phyloP scores from a whole-genome alignment of 1,284 basidiomycete species.

The Ceratobasidium sp. region DNA sequence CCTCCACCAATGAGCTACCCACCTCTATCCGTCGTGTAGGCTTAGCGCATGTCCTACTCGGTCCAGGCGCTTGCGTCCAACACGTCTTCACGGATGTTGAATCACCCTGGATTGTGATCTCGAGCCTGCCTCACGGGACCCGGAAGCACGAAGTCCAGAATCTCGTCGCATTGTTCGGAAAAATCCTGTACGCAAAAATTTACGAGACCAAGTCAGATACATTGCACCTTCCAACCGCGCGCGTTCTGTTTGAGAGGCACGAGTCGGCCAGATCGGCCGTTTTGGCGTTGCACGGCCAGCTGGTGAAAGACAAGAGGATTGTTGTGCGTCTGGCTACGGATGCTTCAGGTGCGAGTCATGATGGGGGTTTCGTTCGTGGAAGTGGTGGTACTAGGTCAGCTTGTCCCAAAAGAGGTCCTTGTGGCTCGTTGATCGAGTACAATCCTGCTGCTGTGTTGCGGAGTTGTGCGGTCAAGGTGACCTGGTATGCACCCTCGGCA shows the following conservation, averaged over 20 bases:
- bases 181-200: neutral
- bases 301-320: neutral
- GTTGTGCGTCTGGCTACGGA: conserved; percentile 11
- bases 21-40: conserved; percentile 33
- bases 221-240: neutral
- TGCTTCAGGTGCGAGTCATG: neutral
- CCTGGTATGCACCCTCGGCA: conserved; percentile 38
- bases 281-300: neutral
- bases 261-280: conserved; percentile 22
- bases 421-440: conserved; percentile 16
- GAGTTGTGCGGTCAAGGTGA: conserved; percentile 36
- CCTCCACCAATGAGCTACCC: conserved; percentile 24
- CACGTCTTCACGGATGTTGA: conserved; percentile 35
- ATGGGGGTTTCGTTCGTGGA: neutral
- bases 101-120: conserved; percentile 40
- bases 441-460: conserved; percentile 13
- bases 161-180: conserved; percentile 13
- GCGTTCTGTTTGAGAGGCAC: conserved; percentile 26
- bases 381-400: neutral
- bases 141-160: neutral
- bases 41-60: conserved; percentile 23
- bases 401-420: neutral
- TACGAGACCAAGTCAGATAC: conserved; percentile 21
- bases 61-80: conserved; percentile 34
- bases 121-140: neutral